Conservation (phyloP, 164 flowering plant species). For the Tetrastigma voinierianum region DNA sequence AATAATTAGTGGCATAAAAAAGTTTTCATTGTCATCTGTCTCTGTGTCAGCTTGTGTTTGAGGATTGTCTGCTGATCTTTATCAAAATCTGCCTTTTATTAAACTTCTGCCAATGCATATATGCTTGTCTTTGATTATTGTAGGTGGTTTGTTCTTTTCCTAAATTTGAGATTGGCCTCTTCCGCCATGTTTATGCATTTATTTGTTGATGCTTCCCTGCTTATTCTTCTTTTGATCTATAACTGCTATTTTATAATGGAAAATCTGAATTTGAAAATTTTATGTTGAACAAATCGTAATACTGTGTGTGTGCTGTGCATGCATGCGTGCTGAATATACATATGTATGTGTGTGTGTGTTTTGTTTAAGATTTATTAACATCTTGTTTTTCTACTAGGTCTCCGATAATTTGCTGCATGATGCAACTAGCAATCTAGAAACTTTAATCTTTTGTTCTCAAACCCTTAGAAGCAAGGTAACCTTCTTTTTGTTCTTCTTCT, state of each 20-base stretch:
- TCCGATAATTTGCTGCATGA: constrained; percentile 98
- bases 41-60: too few relatives aligned
- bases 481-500: neutral
- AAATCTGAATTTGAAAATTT: neutral
- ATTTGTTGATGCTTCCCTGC: neutral
- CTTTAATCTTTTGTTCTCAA: constrained; percentile 91
- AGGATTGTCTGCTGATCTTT: too few relatives aligned
- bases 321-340: too few relatives aligned
- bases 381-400: constrained; percentile 44
- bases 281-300: too few relatives aligned
- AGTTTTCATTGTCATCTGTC: too few relatives aligned
- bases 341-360: neutral
- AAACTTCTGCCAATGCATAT: too few relatives aligned
- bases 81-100: too few relatives aligned
- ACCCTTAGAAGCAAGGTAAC: constrained; percentile 96
- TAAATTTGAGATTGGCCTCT: neutral
- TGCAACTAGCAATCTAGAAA: constrained; percentile 82
- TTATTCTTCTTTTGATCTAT: neutral
- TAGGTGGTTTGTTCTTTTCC: neutral
- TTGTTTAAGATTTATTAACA: neutral
- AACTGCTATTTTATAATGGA: neutral
- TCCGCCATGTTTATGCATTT: neutral
- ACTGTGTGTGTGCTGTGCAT: too few relatives aligned
- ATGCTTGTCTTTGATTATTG: too few relatives aligned
- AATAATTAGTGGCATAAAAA: too few relatives aligned